Evolutionary conservation across 768 basidiomycete species (phyloP).

Genomic region (Termitomyces sp.): DNA sequence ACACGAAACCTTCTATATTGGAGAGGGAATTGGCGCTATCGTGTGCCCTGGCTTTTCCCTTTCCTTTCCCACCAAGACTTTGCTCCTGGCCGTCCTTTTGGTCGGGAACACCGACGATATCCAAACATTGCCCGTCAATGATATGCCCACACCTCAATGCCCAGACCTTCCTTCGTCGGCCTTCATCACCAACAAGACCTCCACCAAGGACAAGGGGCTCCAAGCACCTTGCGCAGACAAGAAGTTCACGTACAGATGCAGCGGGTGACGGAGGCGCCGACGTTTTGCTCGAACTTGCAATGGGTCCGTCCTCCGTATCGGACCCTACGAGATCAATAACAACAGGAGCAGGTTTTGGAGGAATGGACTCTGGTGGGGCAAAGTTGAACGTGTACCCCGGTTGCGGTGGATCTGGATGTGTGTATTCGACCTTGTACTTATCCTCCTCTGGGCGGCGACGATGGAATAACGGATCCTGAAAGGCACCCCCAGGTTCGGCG

Average conservation of each 20-base stretch:
- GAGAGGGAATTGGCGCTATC: neutral
- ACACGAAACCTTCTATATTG: conserved; percentile 1
- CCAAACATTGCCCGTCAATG: conserved; percentile 71
- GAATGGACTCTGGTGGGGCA: conserved; percentile 30
- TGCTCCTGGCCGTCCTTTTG: conserved; percentile 6
- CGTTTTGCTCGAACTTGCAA: conserved; percentile 7
- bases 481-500: conserved; percentile 3
- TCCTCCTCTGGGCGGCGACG: conserved; percentile 12
- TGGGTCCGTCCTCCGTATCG: conserved; percentile 29
- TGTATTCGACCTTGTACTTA: conserved; percentile 55
- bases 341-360: conserved; percentile 22
- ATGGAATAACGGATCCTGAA: conserved; percentile 6
- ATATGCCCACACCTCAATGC: conserved; percentile 72
- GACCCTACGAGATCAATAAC: conserved; percentile 27
- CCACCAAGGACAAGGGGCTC: conserved; percentile 56
- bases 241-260: conserved; percentile 29
- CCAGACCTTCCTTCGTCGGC: conserved; percentile 51
- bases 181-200: conserved; percentile 40
- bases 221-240: conserved; percentile 64
- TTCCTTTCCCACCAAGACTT: neutral
- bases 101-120: conserved; percentile 36
- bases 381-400: conserved; percentile 72
- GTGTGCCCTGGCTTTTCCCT: neutral
- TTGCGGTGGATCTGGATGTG: conserved; percentile 50
- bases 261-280: conserved; percentile 4